Conservation (phyloP, 2,329 filamentous ascomycete species). For the Colletotrichum magnum region DNA sequence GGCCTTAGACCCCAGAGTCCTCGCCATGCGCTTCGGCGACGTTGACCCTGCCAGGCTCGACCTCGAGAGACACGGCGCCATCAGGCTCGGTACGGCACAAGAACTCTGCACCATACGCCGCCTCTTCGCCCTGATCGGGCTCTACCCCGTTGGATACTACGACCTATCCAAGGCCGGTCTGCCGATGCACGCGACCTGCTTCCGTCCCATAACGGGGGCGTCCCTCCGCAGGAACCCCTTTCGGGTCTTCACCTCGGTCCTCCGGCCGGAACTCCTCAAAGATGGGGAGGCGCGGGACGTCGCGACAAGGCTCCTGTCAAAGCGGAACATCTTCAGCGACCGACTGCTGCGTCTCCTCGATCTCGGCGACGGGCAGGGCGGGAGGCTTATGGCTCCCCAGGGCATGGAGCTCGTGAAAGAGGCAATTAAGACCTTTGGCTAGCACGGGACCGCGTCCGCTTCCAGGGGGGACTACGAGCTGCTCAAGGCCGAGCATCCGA, state of each 20-base stretch:
- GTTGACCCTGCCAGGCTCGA: conserved; percentile 38
- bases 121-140: conserved; percentile 61
- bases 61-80: conserved; percentile 60
- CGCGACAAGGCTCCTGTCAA: conserved; percentile 50
- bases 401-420: conserved; percentile 54
- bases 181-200: conserved; percentile 66
- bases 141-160: conserved; percentile 66
- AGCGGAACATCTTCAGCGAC: conserved; percentile 57
- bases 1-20: not conserved
- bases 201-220: conserved; percentile 55
- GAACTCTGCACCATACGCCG: conserved; percentile 59
- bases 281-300: conserved; percentile 47
- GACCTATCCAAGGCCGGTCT: conserved; percentile 61
- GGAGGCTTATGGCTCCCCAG: conserved; percentile 44
- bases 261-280: conserved; percentile 57
- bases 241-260: conserved; percentile 52
- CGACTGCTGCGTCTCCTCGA: conserved; percentile 50
- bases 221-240: conserved; percentile 60
- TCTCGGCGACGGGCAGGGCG: conserved; percentile 44
- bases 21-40: conserved; percentile 41
- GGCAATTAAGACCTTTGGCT: conserved; percentile 61
- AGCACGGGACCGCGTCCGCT: conserved; percentile 58
- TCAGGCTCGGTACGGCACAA: conserved; percentile 59
- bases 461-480: conserved; percentile 56
- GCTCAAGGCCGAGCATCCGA: conserved; percentile 59